Evolutionary conservation across 768 basidiomycete species (phyloP).

Genomic region (Lactarius tabidus): DNA sequence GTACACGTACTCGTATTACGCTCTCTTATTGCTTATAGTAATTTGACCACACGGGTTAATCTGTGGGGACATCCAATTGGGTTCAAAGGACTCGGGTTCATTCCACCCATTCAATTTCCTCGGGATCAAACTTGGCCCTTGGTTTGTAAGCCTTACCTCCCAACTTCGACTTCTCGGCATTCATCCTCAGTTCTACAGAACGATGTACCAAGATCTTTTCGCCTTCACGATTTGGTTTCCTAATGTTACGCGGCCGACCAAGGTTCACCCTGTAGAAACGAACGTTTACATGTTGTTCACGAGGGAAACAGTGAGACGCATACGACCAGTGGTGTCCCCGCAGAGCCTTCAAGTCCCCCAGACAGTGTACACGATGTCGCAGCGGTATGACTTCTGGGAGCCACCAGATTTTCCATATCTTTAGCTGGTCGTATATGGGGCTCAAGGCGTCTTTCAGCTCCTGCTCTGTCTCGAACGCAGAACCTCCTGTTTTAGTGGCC

Average conservation of each 20-base stretch:
- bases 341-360: neutral
- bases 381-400: slow-evolving; percentile 47
- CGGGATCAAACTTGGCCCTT: slow-evolving; percentile 29
- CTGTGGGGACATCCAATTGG: neutral
- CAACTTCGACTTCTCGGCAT: slow-evolving; percentile 25
- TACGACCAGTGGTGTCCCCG: slow-evolving; percentile 7
- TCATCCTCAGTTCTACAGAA: slow-evolving; percentile 10
- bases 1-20: neutral
- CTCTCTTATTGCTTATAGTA: neutral
- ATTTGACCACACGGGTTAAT: neutral
- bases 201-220: slow-evolving; percentile 12
- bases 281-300: neutral
- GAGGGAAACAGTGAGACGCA: neutral
- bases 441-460: slow-evolving; percentile 56
- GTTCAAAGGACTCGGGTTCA: slow-evolving; percentile 7
- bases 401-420: slow-evolving; percentile 55
- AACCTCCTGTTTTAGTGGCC: slow-evolving; percentile 20
- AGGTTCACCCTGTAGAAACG: slow-evolving; percentile 1
- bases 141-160: slow-evolving; percentile 32
- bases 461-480: slow-evolving; percentile 44
- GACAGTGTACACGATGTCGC: slow-evolving; percentile 2
- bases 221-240: neutral
- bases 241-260: slow-evolving; percentile 1
- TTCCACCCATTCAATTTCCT: slow-evolving; percentile 26
- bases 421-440: slow-evolving; percentile 55